Percentiles rank a stretch among this genome's conserved stretches.
phyloP scores from a whole-genome alignment of 1,284 basidiomycete species.

The Abortiporus biennis region DNA sequence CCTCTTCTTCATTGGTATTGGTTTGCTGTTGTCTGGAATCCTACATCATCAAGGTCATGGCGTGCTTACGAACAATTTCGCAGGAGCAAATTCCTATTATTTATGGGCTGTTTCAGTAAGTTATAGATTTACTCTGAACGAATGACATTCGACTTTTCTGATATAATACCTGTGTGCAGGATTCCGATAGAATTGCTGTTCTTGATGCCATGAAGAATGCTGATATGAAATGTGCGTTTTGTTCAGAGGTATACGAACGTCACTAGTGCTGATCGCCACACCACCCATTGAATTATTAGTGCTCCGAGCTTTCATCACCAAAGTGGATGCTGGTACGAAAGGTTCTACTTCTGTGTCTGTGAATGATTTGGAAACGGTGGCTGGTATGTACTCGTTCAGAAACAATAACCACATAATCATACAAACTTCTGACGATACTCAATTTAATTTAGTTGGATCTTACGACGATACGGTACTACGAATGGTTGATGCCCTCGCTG shows the following conservation, averaged over 20 bases:
- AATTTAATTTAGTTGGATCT: constrained; percentile 13
- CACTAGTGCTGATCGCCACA: neutral
- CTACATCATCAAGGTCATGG: too few species aligned
- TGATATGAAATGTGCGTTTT: constrained; percentile 9
- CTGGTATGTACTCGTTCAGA: too few species aligned
- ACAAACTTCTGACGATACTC: neutral
- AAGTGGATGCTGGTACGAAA: constrained; percentile 10
- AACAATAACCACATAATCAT: neutral
- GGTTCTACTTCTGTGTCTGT: constrained; percentile 10
- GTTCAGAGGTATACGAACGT: too few species aligned
- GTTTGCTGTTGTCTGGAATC: too few species aligned
- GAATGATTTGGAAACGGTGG: constrained; percentile 19
- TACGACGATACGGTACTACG: constrained; percentile 26
- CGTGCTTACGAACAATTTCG: too few species aligned
- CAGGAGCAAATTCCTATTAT: constrained; percentile 11
- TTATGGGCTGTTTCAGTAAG: constrained; percentile 9
- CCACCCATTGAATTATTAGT: too few species aligned
- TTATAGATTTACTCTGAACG: neutral
- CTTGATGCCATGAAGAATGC: constrained; percentile 11
- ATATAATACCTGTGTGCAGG: neutral
- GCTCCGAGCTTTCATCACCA: constrained; percentile 12
- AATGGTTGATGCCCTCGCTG: constrained; percentile 18
- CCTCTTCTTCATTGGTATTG: too few species aligned
- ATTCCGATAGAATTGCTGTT: constrained; percentile 7
- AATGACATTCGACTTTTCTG: too few species aligned